phyloP scores from a whole-genome alignment of 2,329 filamentous ascomycete species.

The Aspergillus sp. region DNA sequence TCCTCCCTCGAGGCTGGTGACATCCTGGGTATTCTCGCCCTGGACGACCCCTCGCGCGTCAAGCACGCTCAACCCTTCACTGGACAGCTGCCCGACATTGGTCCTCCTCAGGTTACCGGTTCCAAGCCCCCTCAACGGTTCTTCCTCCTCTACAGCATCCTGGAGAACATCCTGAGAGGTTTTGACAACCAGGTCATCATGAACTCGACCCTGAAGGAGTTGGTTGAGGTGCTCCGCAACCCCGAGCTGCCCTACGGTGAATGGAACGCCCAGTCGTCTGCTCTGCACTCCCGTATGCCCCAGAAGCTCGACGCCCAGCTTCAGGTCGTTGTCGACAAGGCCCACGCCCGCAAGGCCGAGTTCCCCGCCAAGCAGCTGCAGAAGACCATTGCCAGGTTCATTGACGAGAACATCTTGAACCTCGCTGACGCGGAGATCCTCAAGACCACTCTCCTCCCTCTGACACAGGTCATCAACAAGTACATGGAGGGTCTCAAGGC shows the following conservation, averaged over 20 bases:
- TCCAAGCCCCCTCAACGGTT: slow-evolving; percentile 89
- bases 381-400: slow-evolving; percentile 79
- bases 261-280: slow-evolving; percentile 92
- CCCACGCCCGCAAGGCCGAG: slow-evolving; percentile 68
- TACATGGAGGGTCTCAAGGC: slow-evolving; percentile 85
- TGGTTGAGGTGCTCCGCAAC: slow-evolving; percentile 84
- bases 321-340: slow-evolving; percentile 76
- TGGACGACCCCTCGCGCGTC: slow-evolving; percentile 92
- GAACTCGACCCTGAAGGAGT: slow-evolving; percentile 73
- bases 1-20: slow-evolving; percentile 97
- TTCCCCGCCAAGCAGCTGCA: slow-evolving; percentile 85
- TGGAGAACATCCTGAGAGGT: slow-evolving; percentile 81
- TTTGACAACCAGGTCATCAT: slow-evolving; percentile 98
- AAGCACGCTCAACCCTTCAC: slow-evolving; percentile 95
- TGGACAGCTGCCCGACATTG: slow-evolving; percentile 80
- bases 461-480: slow-evolving; percentile 68
- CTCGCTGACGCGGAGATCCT: slow-evolving; percentile 67
- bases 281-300: slow-evolving; percentile 94
- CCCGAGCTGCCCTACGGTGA: slow-evolving; percentile 91
- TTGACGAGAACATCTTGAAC: slow-evolving; percentile 70
- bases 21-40: slow-evolving; percentile 91
- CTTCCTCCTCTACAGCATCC: slow-evolving; percentile 64
- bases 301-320: slow-evolving; percentile 81
- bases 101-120: slow-evolving; percentile 78
- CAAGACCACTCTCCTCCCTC: slow-evolving; percentile 64